Evolutionary conservation across 257 asterid genomes (phyloP).

Genomic region (Striga asiatica): DNA sequence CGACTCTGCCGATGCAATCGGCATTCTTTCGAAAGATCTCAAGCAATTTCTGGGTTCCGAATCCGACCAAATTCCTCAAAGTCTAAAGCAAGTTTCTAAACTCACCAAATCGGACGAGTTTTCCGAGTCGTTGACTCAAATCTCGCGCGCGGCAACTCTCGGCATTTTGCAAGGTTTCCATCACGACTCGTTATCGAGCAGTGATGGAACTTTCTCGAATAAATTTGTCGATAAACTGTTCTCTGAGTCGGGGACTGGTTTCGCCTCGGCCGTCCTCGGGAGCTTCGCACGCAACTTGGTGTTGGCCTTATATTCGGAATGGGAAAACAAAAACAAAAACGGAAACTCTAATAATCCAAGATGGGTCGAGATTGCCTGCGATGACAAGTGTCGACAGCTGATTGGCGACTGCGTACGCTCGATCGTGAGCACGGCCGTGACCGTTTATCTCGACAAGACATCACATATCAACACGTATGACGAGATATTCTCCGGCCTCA

Average conservation of each 20-base stretch:
- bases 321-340: not conserved
- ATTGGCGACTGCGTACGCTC: constrained; percentile 37
- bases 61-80: constrained; percentile 56
- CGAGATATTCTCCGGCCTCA: constrained; percentile 54
- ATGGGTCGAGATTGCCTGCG: constrained; percentile 37
- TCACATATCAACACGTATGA: constrained; percentile 41
- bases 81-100: constrained; percentile 59
- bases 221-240: constrained; percentile 36
- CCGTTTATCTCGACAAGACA: constrained; percentile 58
- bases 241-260: constrained; percentile 55
- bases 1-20: constrained; percentile 52
- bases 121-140: constrained; percentile 29
- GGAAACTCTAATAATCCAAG: not conserved
- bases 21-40: constrained; percentile 46
- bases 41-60: constrained; percentile 49
- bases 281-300: constrained; percentile 51
- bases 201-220: constrained; percentile 19
- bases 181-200: constrained; percentile 6
- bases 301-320: constrained; percentile 27
- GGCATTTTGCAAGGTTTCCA: constrained; percentile 41
- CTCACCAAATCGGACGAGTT: constrained; percentile 40
- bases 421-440: constrained; percentile 57
- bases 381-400: constrained; percentile 42
- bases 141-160: constrained; percentile 37
- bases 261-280: constrained; percentile 60